Evolutionary conservation across 305 asterid species (phyloP), one percentile per base, ranked within the genome.

Genomic region (Fraxinus latifolia): DNA sequence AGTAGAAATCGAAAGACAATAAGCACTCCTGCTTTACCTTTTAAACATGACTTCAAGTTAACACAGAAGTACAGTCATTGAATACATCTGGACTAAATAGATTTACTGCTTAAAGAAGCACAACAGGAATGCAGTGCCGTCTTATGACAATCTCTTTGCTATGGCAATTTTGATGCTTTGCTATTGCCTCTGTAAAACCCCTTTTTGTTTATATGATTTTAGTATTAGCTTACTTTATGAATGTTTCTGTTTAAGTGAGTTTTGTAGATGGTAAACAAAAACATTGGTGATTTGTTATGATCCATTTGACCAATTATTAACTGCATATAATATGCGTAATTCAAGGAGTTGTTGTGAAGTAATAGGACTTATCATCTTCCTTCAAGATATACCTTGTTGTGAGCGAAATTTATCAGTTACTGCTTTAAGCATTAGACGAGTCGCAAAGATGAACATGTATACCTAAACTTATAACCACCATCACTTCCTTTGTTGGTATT

Each of bases 1-100:
- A 58, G 33, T 44, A 70, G 71, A 50, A 83, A 76, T 15, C 0
- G 8, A 23, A 36, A 83, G 77, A 62, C 7, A 3, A 0, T 76
- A 50, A 11, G 75, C 58, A 65, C 70, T 71, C 77, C 53, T 53
- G 79, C 47, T 60, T 58, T 12, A 53, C 60, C 29, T 77, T 42
- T 42, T 31, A 14, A 53, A 50, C 37, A 27, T 32, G 60, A 14
- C 80, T 47, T 85, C 67, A 44, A 55, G 29, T 50, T 47, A 14
- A 47, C 76, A 77, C 53, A 42, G 39, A 37, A 31, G 32, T 31
- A 19, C 12, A 34, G 58, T 50, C 34, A 23, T 34, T 74, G 31
- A 19, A 31, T 60, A 27, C 60, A 29, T 60, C 70, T 78, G 50
- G 65, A 81, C 42, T 62, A 17, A 81, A 73, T 31, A 72, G 6